Base-by-base conservation (phyloP, 164 flowering plant genomes). In the Vitis amurensis region DNA sequence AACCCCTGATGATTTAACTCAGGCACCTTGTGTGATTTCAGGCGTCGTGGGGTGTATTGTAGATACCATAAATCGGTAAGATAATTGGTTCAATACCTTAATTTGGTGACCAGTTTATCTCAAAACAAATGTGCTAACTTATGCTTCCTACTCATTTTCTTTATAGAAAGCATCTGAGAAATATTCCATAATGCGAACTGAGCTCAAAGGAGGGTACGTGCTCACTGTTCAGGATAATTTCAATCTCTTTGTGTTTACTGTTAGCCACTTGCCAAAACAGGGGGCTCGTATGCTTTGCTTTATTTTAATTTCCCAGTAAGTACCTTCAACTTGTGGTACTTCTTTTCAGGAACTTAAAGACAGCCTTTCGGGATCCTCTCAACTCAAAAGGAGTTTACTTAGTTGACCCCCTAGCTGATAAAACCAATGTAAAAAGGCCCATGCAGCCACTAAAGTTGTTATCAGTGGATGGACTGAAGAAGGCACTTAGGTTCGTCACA, bases 191-290 rank as follows among this genome's bases (percentile, higher is more conserved):
- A 74, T 51, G 8, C 86, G 96, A 59, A 55, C 88, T 50, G 97
- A 93, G 83, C 91, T 95, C 70, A 87, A 83, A 71, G 99, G 97
- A 78, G 94, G 99, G 99, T 91, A 84, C 10, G 85, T 74, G 23
- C 23, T 30, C 61, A 57, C 23, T 67, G 51, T 15, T 67, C 50
- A 50, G 16, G 7, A 11, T 9, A 11, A 65, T 64, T n/a, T 13
- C 13, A 1, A 12, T 44, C 9, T 66, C 27, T 44, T 44, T 56
- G n/a, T 69, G 48, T 5, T 16, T 17, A 1, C 13, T 49, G 19
- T 60, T 53, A 16, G 47, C 47, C 48, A 30, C 15, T 65, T 50
- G 15, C 58, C 6, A 8, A 47, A 13, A 50, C 17, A 47, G 11
- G 15, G 6, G 11, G 8, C 3, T 48, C 9, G 19, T 17, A 13